Evolutionary conservation across 148 eudicot species (phyloP), one percentile per base, ranked within the genome.

Genomic region (Spergularia marina): DNA sequence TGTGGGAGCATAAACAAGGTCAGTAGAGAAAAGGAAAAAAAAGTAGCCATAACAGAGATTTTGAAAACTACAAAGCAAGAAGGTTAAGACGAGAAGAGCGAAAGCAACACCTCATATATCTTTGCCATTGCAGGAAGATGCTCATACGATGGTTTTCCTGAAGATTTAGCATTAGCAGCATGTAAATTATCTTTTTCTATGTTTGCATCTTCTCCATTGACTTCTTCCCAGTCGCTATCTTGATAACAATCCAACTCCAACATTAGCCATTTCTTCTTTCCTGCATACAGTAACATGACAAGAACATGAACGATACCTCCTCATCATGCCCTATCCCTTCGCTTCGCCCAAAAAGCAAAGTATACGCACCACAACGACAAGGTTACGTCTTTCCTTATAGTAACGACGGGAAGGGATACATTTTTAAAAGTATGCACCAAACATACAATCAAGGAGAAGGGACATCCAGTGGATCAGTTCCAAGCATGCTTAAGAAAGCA

Each of bases 181-280:
- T 78, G 72, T 36, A 82, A 66, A 39, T 85, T 77, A 67, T 82
- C 85, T 76, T 82, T 77, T 77, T 83, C 84, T n/a, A 76, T 76
- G 68, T 84, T 88, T 44, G 62, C 82, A 79, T 90, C 91, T 67
- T 77, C 88, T 44, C 83, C 85, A 64, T 82, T 86, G 74, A 87
- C 83, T 82, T 95, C 97, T 80, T 92, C 99, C 99, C 97, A 95
- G 63, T 95, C 99, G 83, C 94, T 86, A 86, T 92, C 97, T 96
- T 95, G 91, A 75, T 6, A 82, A 23, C 69, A 63, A 12, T 40
- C 41, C 23, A 53, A 49, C 34, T 40, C 51, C 49, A 67, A 20
- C 44, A 76, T 52, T 12, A 17, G 15, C 41, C 71, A 68, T 20
- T 57, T 10, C 34, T 74, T 21, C 39, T 71, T 36, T 58, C 3